Evolutionary conservation across 148 eudicot genomes (phyloP).

Genomic region (Fagopyrum tataricum): DNA sequence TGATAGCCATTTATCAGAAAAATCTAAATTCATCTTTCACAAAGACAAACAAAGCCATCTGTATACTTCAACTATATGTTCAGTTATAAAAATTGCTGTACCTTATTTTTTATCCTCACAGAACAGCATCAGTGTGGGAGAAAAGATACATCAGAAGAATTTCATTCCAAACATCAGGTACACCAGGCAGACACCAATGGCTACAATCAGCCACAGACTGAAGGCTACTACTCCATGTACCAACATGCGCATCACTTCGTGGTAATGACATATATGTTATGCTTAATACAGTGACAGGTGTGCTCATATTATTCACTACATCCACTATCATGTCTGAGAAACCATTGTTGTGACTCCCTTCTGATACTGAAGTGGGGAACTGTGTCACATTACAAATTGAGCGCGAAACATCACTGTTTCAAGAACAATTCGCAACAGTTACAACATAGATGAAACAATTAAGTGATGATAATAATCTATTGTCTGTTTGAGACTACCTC

Average conservation of each 20-base stretch:
- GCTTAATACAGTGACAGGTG: constrained; percentile 46
- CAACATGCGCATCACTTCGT: constrained; percentile 68
- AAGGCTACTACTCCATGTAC: constrained; percentile 52
- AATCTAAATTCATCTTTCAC: not conserved
- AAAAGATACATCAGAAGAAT: constrained; percentile 41
- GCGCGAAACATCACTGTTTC: constrained; percentile 36
- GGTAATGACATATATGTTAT: constrained; percentile 56
- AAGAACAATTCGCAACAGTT: constrained; percentile 10
- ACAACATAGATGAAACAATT: not conserved
- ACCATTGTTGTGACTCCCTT: constrained; percentile 28
- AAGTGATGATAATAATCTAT: not conserved
- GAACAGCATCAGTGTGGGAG: constrained; percentile 18
- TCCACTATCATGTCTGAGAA: constrained; percentile 37
- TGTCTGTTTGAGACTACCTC: constrained; percentile 34
- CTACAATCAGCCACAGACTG: constrained; percentile 56
- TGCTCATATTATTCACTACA: constrained; percentile 34
- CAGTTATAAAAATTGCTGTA: not conserved
- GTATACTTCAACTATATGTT: not conserved
- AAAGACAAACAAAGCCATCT: not conserved
- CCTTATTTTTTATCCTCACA: constrained; percentile 17
- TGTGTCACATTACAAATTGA: constrained; percentile 43
- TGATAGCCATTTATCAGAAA: not conserved
- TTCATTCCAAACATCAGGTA: constrained; percentile 72
- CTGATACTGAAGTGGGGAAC: constrained; percentile 33
- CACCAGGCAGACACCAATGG: constrained; percentile 80